Evolutionary conservation across 805 yeast genomes (phyloP).

Genomic region (Candida michaelii): DNA sequence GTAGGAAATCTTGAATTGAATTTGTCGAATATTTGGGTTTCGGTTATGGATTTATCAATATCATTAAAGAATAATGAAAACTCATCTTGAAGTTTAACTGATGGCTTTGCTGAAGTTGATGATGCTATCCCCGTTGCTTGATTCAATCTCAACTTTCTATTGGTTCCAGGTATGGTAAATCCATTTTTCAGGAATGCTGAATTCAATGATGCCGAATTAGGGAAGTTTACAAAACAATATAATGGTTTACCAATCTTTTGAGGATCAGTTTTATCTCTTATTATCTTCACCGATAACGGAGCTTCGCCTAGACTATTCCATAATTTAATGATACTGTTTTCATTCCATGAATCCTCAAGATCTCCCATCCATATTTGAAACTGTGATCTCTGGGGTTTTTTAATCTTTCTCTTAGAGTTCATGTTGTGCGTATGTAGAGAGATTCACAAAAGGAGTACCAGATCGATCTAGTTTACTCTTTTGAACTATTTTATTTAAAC

Average conservation of each 20-base stretch:
- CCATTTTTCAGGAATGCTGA: constrained; percentile 71
- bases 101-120: neutral
- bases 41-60: constrained; percentile 70
- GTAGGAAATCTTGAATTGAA: constrained; percentile 73
- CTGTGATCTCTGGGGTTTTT: constrained; percentile 1
- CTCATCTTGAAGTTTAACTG: constrained; percentile 15
- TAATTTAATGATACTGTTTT: constrained; percentile 58
- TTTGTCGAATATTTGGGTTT: constrained; percentile 58
- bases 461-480: too few relatives aligned
- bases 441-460: too few relatives aligned
- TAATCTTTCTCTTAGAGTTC: constrained; percentile 1
- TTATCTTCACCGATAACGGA: constrained; percentile 60
- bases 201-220: constrained; percentile 57
- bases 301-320: constrained; percentile 74
- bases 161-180: constrained; percentile 62
- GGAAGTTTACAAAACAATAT: constrained; percentile 81
- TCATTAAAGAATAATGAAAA: constrained; percentile 84
- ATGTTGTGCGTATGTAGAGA: neutral
- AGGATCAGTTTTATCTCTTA: constrained; percentile 63
- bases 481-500: too few relatives aligned
- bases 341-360: constrained; percentile 82
- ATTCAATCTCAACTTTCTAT: constrained; percentile 64
- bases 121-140: constrained; percentile 58
- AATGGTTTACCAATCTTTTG: constrained; percentile 23
- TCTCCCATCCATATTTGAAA: constrained; percentile 87